Evolutionary conservation across 495 filamentous ascomycete species (phyloP).

Genomic region (Hypoxylon fragiforme): DNA sequence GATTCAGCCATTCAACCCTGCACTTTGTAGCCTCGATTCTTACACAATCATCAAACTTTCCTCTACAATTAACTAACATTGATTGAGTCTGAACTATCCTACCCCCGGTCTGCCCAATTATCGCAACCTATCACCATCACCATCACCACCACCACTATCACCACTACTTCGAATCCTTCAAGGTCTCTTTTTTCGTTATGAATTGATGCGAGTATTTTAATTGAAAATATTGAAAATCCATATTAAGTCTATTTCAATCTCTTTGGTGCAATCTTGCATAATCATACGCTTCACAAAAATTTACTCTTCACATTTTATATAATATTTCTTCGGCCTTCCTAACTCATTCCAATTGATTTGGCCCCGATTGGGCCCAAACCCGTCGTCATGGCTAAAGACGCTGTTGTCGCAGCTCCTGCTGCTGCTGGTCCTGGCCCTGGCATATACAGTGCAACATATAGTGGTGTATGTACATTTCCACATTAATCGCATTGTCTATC

Average conservation of each 20-base stretch:
- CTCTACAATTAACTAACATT: too few relatives aligned
- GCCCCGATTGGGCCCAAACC: slow-evolving; percentile 4
- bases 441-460: slow-evolving; percentile 91
- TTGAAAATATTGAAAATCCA: background rate
- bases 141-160: too few relatives aligned
- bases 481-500: slow-evolving; percentile 3
- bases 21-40: background rate
- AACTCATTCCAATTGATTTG: background rate
- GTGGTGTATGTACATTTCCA: slow-evolving; percentile 67
- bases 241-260: background rate
- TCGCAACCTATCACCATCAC: too few relatives aligned
- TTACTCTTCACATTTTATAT: too few relatives aligned
- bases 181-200: background rate
- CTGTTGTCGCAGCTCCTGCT: slow-evolving; percentile 5
- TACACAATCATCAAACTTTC: background rate
- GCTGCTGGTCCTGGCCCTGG: slow-evolving; percentile 30
- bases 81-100: too few relatives aligned
- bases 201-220: background rate
- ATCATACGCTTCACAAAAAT: too few relatives aligned
- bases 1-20: too few relatives aligned
- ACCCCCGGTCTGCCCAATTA: too few relatives aligned
- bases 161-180: too few relatives aligned
- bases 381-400: slow-evolving; percentile 46
- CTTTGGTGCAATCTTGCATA: too few relatives aligned
- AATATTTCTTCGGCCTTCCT: background rate